phyloP scores from a whole-genome alignment of 768 basidiomycete genomes.

The Psilocybe azurescens region DNA sequence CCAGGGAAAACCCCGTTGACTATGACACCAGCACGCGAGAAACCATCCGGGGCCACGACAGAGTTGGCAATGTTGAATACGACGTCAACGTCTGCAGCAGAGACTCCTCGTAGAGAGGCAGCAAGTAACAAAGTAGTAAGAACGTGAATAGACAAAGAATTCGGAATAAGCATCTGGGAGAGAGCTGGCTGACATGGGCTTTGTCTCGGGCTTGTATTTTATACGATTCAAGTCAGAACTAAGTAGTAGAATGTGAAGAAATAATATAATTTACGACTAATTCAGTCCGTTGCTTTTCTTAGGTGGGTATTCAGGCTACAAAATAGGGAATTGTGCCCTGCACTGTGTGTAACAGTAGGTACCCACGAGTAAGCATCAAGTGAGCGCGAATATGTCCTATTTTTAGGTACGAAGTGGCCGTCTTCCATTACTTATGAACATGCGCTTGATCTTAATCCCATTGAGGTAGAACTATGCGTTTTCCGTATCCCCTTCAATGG shows the following conservation, averaged over 20 bases:
- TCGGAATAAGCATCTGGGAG: background rate
- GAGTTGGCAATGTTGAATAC: conserved; percentile 38
- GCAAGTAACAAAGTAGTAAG: background rate
- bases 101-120: background rate
- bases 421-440: too few species aligned
- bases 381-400: background rate
- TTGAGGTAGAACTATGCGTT: too few species aligned
- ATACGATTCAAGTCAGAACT: too few species aligned
- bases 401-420: too few species aligned
- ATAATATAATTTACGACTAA: background rate
- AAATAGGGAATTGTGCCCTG: background rate
- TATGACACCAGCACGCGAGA: conserved; percentile 40
- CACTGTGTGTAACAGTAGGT: background rate
- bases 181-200: background rate
- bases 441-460: too few species aligned
- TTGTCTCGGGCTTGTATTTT: too few species aligned
- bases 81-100: conserved; percentile 26
- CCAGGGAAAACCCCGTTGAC: conserved; percentile 48
- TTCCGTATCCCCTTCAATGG: too few species aligned
- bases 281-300: background rate
- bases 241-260: too few species aligned
- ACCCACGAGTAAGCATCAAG: background rate
- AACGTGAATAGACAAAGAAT: background rate
- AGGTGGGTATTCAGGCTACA: background rate
- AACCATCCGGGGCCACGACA: conserved; percentile 49